These are phyloP conservation scores for Diaporthe helianthi DNA, from an alignment of 2,329 filamentous ascomycete genomes.

Conservation along the genomic window DNA sequence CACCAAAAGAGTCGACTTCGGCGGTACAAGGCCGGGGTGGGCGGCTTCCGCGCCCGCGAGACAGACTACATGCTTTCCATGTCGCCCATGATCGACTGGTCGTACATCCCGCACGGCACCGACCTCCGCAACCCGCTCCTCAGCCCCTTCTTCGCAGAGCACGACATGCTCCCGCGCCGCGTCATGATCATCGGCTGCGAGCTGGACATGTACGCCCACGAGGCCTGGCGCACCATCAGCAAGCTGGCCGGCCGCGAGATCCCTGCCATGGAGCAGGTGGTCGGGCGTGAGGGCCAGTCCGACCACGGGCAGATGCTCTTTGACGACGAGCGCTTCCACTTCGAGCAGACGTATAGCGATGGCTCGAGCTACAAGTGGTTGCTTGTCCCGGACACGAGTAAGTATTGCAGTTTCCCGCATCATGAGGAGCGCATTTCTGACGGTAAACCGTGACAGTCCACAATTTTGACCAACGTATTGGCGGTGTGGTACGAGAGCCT, in stretches of 20 bases:
- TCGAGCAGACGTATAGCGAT: constrained; percentile 27
- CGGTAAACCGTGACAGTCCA: not conserved
- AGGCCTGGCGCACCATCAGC: constrained; percentile 31
- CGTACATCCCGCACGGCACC: constrained; percentile 23
- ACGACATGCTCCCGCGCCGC: constrained; percentile 24
- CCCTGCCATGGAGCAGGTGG: constrained; percentile 7
- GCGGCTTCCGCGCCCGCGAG: constrained; percentile 27
- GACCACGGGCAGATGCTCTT: constrained; percentile 25
- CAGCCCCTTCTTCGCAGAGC: constrained; percentile 26
- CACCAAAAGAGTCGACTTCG: constrained; percentile 22
- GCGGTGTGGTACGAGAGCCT: constrained; percentile 22
- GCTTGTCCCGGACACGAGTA: constrained; percentile 26
- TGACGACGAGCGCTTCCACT: constrained; percentile 29
- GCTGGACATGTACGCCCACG: constrained; percentile 30
- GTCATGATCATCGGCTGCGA: constrained; percentile 30
- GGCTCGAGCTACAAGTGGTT: constrained; percentile 31
- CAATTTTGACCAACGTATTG: constrained; percentile 29
- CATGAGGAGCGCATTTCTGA: not conserved
- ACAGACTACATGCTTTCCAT: constrained; percentile 30
- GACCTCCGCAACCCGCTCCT: constrained; percentile 28
- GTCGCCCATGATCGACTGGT: constrained; percentile 30
- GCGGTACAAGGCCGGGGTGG: constrained; percentile 27
- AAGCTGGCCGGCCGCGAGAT: constrained; percentile 26
- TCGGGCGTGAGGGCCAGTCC: constrained; percentile 17
- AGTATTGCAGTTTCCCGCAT: not conserved